Conservation (phyloP, 1,284 basidiomycete species). For the Xerocomus minutiporus region DNA sequence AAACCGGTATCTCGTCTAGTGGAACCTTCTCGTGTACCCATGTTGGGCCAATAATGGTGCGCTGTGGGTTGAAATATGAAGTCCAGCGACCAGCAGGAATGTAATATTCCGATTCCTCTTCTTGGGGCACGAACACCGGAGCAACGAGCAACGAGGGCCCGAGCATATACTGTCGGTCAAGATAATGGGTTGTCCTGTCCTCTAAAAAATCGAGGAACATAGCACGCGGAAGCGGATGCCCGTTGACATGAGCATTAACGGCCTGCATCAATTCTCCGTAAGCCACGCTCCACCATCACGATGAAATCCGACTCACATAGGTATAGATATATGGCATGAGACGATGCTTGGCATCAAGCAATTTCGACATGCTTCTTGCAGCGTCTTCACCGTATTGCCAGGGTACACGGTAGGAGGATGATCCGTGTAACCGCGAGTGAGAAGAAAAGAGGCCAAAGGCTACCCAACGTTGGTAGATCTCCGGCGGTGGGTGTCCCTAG, state of each 20-base stretch:
- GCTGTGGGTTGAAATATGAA: constrained; percentile 50
- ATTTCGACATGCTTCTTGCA: constrained; percentile 59
- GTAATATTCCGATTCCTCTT: constrained; percentile 62
- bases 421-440: constrained; percentile 70
- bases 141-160: constrained; percentile 68
- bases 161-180: constrained; percentile 69
- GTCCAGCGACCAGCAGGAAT: constrained; percentile 70
- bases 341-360: constrained; percentile 64
- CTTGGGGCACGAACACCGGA: constrained; percentile 61
- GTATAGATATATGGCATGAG: constrained; percentile 73
- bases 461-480: constrained; percentile 75
- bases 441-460: constrained; percentile 68
- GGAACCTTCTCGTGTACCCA: constrained; percentile 59
- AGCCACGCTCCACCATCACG: not conserved
- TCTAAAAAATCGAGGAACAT: constrained; percentile 73
- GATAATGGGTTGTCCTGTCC: constrained; percentile 59
- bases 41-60: constrained; percentile 44
- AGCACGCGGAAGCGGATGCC: constrained; percentile 60
- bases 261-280: constrained; percentile 38
- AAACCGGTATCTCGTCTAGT: constrained; percentile 60
- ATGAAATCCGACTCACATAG: constrained; percentile 40
- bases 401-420: constrained; percentile 68
- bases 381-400: constrained; percentile 74
- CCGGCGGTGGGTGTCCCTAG: constrained; percentile 61
- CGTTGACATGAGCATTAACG: constrained; percentile 46